Conservation (phyloP, 2,329 filamentous ascomycete species). For the Penicillium sp. region DNA sequence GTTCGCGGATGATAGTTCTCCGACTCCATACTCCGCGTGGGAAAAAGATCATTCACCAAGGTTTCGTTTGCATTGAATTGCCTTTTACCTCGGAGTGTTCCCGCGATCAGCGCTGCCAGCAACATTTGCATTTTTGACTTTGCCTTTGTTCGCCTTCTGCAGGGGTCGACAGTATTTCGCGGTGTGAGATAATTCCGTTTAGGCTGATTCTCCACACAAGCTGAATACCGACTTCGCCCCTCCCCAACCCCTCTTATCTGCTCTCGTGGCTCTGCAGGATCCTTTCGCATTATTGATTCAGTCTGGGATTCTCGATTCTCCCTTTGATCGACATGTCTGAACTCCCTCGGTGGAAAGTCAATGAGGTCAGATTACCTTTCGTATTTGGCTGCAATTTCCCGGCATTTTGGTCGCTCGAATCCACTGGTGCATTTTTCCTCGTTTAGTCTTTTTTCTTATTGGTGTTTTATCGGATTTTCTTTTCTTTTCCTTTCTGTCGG, state of each 20-base stretch:
- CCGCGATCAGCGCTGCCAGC: slow-evolving; percentile 16
- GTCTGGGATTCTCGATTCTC: no score
- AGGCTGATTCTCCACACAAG: no score
- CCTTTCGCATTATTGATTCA: no score
- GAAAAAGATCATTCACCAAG: no score
- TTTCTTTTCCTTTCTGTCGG: slow-evolving; percentile 12
- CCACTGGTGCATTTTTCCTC: background rate
- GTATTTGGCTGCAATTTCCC: slow-evolving; percentile 9
- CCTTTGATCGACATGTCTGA: slow-evolving; percentile 31
- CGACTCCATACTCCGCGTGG: background rate
- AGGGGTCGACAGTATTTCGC: slow-evolving; percentile 1
- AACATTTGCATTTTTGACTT: slow-evolving; percentile 5
- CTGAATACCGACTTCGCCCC: slow-evolving; percentile 1
- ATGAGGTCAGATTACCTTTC: slow-evolving; percentile 34
- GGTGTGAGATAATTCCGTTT: no score
- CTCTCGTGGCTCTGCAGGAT: no score
- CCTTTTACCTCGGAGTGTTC: background rate
- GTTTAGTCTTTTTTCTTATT: slow-evolving; percentile 5
- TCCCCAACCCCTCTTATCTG: slow-evolving; percentile 4
- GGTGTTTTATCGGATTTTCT: background rate
- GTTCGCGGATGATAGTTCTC: background rate
- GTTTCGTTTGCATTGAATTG: background rate
- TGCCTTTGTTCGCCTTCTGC: slow-evolving; percentile 1
- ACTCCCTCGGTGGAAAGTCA: slow-evolving; percentile 45
- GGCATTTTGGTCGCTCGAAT: slow-evolving; percentile 1